These are phyloP conservation scores for Parachaetomium inaequale DNA, from an alignment of 495 filamentous ascomycete genomes.

Conservation along the genomic window DNA sequence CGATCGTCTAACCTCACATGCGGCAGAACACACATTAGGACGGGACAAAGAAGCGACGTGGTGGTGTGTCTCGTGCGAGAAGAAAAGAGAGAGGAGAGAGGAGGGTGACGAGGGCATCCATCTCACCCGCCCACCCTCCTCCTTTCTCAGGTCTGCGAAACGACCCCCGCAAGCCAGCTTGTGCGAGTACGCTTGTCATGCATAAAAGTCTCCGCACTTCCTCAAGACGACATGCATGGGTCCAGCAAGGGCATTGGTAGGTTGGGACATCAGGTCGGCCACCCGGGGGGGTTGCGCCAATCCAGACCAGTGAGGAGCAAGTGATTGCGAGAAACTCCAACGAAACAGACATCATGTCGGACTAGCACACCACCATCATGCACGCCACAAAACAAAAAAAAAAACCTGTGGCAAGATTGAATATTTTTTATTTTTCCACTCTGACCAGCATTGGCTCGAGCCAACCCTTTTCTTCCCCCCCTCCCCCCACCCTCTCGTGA, in stretches of 20 bases:
- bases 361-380: neutral
- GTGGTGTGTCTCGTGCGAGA: too few relatives aligned
- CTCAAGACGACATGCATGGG: neutral
- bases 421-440: neutral
- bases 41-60: too few relatives aligned
- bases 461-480: neutral
- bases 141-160: too few relatives aligned
- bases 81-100: too few relatives aligned
- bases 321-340: constrained; percentile 7
- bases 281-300: neutral
- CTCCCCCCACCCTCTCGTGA: neutral
- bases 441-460: neutral
- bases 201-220: neutral
- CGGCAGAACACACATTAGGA: too few relatives aligned
- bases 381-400: neutral
- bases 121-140: too few relatives aligned
- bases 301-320: neutral
- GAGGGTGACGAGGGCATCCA: too few relatives aligned
- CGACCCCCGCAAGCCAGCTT: too few relatives aligned
- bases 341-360: constrained; percentile 6
- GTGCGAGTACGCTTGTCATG: neutral
- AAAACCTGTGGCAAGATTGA: neutral
- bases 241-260: neutral
- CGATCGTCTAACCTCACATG: constrained; percentile 5
- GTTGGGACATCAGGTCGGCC: neutral